These are phyloP conservation scores for Orobanche coerulescens DNA, from an alignment of 257 asterid species.

Conservation along the genomic window DNA sequence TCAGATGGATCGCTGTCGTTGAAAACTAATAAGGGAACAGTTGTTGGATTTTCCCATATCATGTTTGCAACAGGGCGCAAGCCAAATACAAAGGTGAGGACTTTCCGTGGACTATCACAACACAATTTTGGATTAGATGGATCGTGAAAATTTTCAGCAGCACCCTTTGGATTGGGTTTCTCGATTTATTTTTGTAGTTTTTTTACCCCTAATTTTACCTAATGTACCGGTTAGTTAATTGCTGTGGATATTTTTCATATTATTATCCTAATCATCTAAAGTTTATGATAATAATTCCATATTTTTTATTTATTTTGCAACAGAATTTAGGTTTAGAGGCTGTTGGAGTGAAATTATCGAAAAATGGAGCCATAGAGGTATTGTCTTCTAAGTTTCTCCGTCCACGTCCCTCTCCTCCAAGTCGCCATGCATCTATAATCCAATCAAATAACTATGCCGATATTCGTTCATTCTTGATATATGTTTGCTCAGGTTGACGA, in stretches of 20 bases:
- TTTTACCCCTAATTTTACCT: background rate
- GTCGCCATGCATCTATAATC: conserved; percentile 11
- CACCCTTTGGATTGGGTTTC: background rate
- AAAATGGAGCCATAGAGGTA: conserved; percentile 91
- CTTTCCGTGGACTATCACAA: conserved; percentile 1
- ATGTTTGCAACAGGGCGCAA: conserved; percentile 95
- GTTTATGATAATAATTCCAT: conserved; percentile 14
- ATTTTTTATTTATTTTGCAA: conserved; percentile 18
- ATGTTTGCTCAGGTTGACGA: conserved; percentile 63
- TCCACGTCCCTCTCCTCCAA: background rate
- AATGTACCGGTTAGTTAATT: background rate
- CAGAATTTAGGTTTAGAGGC: conserved; percentile 92
- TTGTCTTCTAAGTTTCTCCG: background rate
- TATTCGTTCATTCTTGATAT: conserved; percentile 16
- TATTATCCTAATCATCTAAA: conserved; percentile 5
- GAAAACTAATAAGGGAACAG: conserved; percentile 80
- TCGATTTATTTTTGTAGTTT: conserved; percentile 3
- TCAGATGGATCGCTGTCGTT: conserved; percentile 71
- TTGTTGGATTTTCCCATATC: conserved; percentile 84
- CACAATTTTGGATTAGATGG: background rate
- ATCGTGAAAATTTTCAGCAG: background rate
- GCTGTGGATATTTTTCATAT: conserved; percentile 7
- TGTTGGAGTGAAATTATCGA: conserved; percentile 69
- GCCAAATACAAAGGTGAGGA: conserved; percentile 70
- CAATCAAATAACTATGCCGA: background rate